These are phyloP conservation scores for Mallotus repandus DNA, from an alignment of 441 rosid genomes.

Conservation along the genomic window DNA sequence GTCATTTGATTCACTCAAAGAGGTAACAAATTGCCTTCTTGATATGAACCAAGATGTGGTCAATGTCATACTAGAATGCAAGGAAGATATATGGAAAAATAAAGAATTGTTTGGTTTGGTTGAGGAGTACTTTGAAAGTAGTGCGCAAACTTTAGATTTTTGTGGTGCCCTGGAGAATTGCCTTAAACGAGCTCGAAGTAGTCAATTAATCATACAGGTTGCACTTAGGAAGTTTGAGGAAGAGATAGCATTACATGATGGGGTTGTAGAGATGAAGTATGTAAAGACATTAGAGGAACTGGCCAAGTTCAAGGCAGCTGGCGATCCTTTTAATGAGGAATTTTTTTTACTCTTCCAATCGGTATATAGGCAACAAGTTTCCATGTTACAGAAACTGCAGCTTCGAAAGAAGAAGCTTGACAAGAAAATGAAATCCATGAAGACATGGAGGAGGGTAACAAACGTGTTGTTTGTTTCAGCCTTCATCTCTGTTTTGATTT, in stretches of 20 bases:
- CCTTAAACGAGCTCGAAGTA: conserved; percentile 62
- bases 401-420: conserved; percentile 65
- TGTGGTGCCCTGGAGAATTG: conserved; percentile 68
- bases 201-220: conserved; percentile 62
- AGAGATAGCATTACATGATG: conserved; percentile 29
- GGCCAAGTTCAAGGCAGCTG: conserved; percentile 72
- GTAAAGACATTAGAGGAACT: conserved; percentile 66
- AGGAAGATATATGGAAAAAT: conserved; percentile 79
- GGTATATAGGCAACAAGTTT: conserved; percentile 52
- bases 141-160: conserved; percentile 69
- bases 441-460: conserved; percentile 75
- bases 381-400: conserved; percentile 62
- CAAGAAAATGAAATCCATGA: conserved; percentile 55
- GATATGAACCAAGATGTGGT: conserved; percentile 89
- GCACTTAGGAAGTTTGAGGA: conserved; percentile 79
- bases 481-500: conserved; percentile 63
- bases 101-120: conserved; percentile 65
- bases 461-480: conserved; percentile 71
- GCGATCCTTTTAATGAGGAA: conserved; percentile 68
- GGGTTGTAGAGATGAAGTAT: conserved; percentile 35
- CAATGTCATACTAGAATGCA: conserved; percentile 64
- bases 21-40: conserved; percentile 59
- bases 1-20: conserved; percentile 77
- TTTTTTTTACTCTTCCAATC: conserved; percentile 61
- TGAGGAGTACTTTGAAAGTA: conserved; percentile 75